A percentile compares a stretch with the other conserved stretches of the same genome.
These are phyloP conservation scores for Trichoderma atroviride DNA, from an alignment of 2,329 filamentous ascomycete genomes.

Conservation along the genomic window DNA sequence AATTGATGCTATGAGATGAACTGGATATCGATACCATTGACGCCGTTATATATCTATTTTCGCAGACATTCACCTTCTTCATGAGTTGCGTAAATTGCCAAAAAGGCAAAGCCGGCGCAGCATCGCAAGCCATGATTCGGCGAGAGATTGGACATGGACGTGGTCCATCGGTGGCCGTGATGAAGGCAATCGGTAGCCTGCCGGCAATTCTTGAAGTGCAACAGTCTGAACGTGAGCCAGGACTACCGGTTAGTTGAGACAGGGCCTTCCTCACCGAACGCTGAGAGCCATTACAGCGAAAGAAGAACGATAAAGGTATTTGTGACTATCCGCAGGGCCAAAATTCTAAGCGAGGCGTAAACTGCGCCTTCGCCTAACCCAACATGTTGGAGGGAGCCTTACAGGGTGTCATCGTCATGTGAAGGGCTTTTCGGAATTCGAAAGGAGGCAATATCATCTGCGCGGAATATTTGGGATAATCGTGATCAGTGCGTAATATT, in stretches of 20 bases:
- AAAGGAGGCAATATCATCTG: neutral
- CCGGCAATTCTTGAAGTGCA: neutral
- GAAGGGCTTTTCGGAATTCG: neutral
- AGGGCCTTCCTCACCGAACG: neutral
- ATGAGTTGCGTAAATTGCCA: neutral
- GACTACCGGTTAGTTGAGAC: neutral
- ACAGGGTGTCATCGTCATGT: neutral
- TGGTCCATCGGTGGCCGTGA: neutral
- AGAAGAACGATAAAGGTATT: neutral
- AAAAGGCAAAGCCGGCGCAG: neutral
- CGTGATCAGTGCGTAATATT: neutral
- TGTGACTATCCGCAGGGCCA: neutral
- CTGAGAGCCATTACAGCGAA: neutral
- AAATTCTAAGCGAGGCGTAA: neutral
- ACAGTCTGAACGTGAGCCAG: neutral
- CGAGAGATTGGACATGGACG: neutral
- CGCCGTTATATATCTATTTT: too few relatives aligned
- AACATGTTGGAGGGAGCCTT: neutral
- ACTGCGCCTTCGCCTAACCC: constrained; percentile 10
- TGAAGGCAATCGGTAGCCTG: neutral
- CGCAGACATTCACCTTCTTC: neutral
- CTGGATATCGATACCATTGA: too few relatives aligned
- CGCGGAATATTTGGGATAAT: neutral
- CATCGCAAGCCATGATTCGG: neutral
- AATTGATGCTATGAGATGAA: neutral